Evolutionary conservation across 2,329 filamentous ascomycete species (phyloP).

Genomic region (Chrysoporthe cubensis): DNA sequence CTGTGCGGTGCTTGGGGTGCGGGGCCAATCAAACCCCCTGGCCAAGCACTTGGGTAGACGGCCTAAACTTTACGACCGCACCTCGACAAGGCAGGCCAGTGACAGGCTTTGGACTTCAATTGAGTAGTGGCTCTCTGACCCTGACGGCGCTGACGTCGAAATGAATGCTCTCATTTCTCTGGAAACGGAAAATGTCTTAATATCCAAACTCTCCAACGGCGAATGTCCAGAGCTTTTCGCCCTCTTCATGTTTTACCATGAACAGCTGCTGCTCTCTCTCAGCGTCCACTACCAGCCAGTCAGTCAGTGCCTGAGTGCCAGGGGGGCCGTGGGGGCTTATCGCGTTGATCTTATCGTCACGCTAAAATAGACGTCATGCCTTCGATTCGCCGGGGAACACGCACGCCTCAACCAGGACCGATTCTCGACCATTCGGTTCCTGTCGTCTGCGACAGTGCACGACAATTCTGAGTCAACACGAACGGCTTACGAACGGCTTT

Average conservation of each 20-base stretch:
- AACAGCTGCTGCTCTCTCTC: too few species aligned
- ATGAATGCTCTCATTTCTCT: neutral
- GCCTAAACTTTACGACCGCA: slow-evolving; percentile 12
- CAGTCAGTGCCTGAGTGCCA: too few species aligned
- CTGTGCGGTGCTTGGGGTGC: neutral
- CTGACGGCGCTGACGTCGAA: neutral
- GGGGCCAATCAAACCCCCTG: neutral
- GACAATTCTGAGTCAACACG: neutral
- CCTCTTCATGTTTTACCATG: too few species aligned
- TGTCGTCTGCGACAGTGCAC: neutral
- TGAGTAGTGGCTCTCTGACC: neutral
- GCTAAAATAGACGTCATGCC: slow-evolving; percentile 4
- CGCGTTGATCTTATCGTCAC: slow-evolving; percentile 8
- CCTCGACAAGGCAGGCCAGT: neutral
- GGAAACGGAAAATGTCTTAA: too few species aligned
- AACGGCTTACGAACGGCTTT: neutral
- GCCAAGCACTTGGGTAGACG: neutral
- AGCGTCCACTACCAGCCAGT: too few species aligned
- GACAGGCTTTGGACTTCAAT: neutral
- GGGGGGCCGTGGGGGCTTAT: neutral
- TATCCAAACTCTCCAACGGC: too few species aligned
- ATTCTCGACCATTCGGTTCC: slow-evolving; percentile 1
- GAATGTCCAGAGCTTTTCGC: too few species aligned
- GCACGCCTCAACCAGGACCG: neutral
- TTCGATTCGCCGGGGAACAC: neutral